Base-by-base conservation (phyloP, 1,284 basidiomycete genomes). In the Trametes hirsuta region DNA sequence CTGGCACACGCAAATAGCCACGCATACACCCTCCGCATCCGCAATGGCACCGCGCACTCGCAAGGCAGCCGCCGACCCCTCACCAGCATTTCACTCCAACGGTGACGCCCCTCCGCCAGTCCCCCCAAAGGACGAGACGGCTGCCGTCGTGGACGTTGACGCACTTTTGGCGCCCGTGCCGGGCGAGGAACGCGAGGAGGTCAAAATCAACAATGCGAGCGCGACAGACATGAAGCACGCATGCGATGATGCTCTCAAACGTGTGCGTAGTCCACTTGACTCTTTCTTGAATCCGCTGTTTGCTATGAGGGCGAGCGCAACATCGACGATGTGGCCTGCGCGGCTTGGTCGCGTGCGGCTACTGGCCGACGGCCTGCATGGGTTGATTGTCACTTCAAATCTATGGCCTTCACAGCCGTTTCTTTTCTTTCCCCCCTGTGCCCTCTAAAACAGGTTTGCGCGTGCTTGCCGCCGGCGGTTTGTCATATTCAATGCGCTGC, bases 201-300 rank as follows among this genome's bases (percentile, higher is more conserved):
- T 95, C 70, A 91, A 90, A 71, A 87, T 96, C 65, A 97, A 97
- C 81, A 93, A 90, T 68, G 83, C 87, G 25, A 94, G 84, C 72
- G 70, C 86, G 50, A 83, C 83, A 21, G 95, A 97, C 71, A 84
- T 97, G 73, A 97, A 97, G 79, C 87, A 89, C 68, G 87, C 95
- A 12, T 90, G 92, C 66, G 95, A 97, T 73, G 95, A 97, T 78
- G 89, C 90, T 41, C 78, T 97, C 63, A 94, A 93, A 76, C 87
- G 91, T 73, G 95, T 96, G 71, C 66, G 92, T 84, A 18, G 15
- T 24, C 34, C 37, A 35, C 46, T 25, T 30, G 35, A 24, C 1
- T 47, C 25, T 47, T 30, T 37, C 34, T n/a, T 24, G 4, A 30
- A 30, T 30, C 8, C 8, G 8, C 8, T 30, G 18, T 30, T 30